These are phyloP conservation scores for Podospora fimiseda DNA, from an alignment of 495 filamentous ascomycete species.

Conservation along the genomic window DNA sequence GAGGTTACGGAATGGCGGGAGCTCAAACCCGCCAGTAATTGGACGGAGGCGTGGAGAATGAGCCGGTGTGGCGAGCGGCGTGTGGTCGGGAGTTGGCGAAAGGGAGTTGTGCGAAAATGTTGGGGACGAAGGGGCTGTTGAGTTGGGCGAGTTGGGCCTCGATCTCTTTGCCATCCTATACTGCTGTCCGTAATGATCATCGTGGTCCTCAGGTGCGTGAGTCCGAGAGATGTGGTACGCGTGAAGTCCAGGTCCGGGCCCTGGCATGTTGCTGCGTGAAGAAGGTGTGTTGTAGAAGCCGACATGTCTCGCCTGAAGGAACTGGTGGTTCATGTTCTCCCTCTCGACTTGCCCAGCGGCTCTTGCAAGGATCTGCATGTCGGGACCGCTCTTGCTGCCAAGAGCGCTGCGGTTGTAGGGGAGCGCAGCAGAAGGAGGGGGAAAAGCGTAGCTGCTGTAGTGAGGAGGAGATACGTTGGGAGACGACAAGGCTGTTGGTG, in stretches of 20 bases:
- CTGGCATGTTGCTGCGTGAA: conserved; percentile 51
- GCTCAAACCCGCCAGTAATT: conserved; percentile 51
- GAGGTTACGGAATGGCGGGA: conserved; percentile 84
- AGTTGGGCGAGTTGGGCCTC: conserved; percentile 86
- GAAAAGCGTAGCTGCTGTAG: conserved; percentile 64
- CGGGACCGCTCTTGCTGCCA: conserved; percentile 50
- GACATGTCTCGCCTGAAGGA: conserved; percentile 36
- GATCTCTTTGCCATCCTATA: conserved; percentile 74
- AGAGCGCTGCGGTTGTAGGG: conserved; percentile 56
- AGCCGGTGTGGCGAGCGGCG: conserved; percentile 87
- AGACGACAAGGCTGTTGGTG: conserved; percentile 78
- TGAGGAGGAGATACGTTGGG: conserved; percentile 95
- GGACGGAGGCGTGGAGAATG: conserved; percentile 91
- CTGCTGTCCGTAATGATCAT: conserved; percentile 56
- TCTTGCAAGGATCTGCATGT: conserved; percentile 85
- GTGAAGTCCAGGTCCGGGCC: conserved; percentile 57
- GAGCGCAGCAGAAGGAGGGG: conserved; percentile 51
- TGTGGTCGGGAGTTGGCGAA: conserved; percentile 95
- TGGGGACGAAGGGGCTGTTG: conserved; percentile 93
- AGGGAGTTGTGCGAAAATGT: conserved; percentile 95
- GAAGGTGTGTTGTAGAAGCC: conserved; percentile 54
- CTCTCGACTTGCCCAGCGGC: conserved; percentile 83
- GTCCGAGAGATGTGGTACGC: conserved; percentile 91
- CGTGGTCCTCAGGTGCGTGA: conserved; percentile 82
- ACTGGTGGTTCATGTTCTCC: conserved; percentile 55